Evolutionary conservation across 768 basidiomycete species (phyloP).

Genomic region (Lyophyllum shimeji): DNA sequence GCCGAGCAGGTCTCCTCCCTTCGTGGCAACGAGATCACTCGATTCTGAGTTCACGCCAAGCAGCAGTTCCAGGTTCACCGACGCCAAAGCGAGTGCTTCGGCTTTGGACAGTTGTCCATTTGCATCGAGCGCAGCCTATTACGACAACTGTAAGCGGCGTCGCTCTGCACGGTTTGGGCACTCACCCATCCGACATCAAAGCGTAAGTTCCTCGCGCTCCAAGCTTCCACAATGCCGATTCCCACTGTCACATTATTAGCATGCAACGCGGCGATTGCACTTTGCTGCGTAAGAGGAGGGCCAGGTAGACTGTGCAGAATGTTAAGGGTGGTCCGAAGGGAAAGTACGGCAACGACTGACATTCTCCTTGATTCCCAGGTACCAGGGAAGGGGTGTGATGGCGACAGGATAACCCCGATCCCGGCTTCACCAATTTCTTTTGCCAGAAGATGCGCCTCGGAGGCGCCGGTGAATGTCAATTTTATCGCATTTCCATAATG

Average conservation of each 20-base stretch:
- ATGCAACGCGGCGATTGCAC: slow-evolving; percentile 58
- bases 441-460: slow-evolving; percentile 71
- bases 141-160: background rate
- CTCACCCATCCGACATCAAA: slow-evolving; percentile 84
- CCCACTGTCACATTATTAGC: slow-evolving; percentile 72
- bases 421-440: slow-evolving; percentile 56
- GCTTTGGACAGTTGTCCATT: slow-evolving; percentile 39
- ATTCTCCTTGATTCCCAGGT: slow-evolving; percentile 70
- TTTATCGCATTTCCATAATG: slow-evolving; percentile 39
- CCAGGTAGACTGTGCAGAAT: slow-evolving; percentile 55
- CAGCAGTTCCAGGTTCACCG: slow-evolving; percentile 42
- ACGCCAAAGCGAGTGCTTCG: slow-evolving; percentile 46
- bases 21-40: slow-evolving; percentile 58
- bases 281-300: slow-evolving; percentile 61
- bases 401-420: slow-evolving; percentile 47
- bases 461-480: slow-evolving; percentile 62
- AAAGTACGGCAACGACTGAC: slow-evolving; percentile 33
- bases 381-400: slow-evolving; percentile 69
- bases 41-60: slow-evolving; percentile 35
- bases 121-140: slow-evolving; percentile 43
- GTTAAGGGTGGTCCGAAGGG: background rate
- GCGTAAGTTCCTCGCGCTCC: slow-evolving; percentile 75
- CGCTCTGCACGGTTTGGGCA: slow-evolving; percentile 7
- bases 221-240: slow-evolving; percentile 60
- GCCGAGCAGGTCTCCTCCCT: slow-evolving; percentile 52